phyloP scores from a whole-genome alignment of 768 basidiomycete genomes.

The Panellus pusillus region DNA sequence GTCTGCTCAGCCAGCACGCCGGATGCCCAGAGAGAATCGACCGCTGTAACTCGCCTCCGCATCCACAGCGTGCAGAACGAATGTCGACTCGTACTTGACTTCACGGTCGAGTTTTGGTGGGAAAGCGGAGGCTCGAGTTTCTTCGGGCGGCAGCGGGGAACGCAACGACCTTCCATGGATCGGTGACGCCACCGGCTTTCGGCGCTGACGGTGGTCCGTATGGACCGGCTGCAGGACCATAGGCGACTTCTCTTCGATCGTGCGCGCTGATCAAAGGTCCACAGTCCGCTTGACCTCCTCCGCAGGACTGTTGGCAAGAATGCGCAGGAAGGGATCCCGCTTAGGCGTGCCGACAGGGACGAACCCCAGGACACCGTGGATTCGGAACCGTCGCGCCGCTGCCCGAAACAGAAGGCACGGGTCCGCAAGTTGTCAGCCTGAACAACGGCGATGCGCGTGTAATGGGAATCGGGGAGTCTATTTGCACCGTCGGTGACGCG shows the following conservation, averaged over 20 bases:
- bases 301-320: conserved; percentile 28
- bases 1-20: conserved; percentile 33
- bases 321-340: too few species aligned
- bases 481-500: too few species aligned
- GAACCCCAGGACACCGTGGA: conserved; percentile 77
- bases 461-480: too few species aligned
- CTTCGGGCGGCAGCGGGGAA: conserved; percentile 15
- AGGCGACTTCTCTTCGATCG: too few species aligned
- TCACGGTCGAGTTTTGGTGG: conserved; percentile 46
- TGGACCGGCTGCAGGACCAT: conserved; percentile 33
- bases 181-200: conserved; percentile 6
- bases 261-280: conserved; percentile 41
- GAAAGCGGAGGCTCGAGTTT: conserved; percentile 26
- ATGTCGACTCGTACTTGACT: conserved; percentile 70
- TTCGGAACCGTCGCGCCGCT: conserved; percentile 48
- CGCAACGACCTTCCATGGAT: conserved; percentile 23
- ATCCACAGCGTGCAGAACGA: conserved; percentile 74
- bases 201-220: conserved; percentile 38
- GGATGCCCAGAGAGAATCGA: conserved; percentile 73
- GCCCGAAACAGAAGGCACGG: neutral
- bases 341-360: conserved; percentile 62
- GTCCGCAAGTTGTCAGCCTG: neutral
- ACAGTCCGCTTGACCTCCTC: conserved; percentile 39
- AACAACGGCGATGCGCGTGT: too few species aligned
- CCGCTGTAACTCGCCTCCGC: conserved; percentile 70